phyloP scores from a whole-genome alignment of 2,329 filamentous ascomycete genomes.

The Rutstroemia sp. region DNA sequence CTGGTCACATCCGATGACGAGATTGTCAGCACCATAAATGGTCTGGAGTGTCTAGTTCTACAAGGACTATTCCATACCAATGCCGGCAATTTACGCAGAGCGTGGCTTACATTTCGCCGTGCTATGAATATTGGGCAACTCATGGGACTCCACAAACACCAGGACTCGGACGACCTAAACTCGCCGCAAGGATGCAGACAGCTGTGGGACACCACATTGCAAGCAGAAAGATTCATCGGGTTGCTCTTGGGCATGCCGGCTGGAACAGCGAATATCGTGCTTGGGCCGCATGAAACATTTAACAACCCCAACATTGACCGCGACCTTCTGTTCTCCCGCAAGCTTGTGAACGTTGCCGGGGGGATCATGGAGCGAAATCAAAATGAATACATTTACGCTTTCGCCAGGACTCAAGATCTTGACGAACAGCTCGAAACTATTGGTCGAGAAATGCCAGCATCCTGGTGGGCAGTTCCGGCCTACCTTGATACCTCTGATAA shows the following conservation, averaged over 20 bases:
- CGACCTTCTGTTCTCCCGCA: constrained; percentile 18
- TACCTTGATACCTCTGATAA: constrained; percentile 4
- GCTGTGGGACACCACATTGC: constrained; percentile 39
- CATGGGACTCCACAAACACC: constrained; percentile 23
- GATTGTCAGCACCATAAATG: constrained; percentile 41
- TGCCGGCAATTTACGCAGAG: constrained; percentile 40
- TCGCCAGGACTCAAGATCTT: constrained; percentile 27
- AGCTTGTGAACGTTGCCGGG: constrained; percentile 19
- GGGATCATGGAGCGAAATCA: constrained; percentile 27
- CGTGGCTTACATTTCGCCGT: constrained; percentile 40
- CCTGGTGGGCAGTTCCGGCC: constrained; percentile 25
- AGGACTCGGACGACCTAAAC: neutral
- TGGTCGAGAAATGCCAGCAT: constrained; percentile 21
- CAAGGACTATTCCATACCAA: constrained; percentile 41
- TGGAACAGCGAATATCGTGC: constrained; percentile 15
- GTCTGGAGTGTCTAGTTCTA: constrained; percentile 43
- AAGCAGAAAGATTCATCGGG: constrained; percentile 39
- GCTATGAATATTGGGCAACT: constrained; percentile 39
- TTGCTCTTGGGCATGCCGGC: constrained; percentile 24
- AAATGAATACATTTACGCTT: constrained; percentile 17
- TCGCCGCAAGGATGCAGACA: constrained; percentile 21
- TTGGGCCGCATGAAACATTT: constrained; percentile 21
- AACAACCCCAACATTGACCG: constrained; percentile 19
- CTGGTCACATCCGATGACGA: constrained; percentile 41
- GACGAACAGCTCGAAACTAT: constrained; percentile 25